A percentile compares a stretch with the other conserved stretches of the same genome.
Evolutionary conservation across 768 basidiomycete genomes (phyloP).

Genomic region (Calocybe cyanea): DNA sequence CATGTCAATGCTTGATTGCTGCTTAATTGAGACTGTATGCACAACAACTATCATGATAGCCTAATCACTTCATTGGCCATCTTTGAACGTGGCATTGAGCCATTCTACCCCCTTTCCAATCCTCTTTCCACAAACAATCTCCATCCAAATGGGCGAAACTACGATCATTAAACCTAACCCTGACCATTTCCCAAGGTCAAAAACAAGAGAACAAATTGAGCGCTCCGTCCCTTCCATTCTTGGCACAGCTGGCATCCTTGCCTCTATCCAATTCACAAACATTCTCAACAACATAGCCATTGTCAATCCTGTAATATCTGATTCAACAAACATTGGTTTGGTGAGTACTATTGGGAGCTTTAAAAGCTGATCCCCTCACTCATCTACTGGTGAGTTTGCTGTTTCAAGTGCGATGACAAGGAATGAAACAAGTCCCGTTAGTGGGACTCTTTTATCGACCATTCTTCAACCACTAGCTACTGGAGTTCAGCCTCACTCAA

Average conservation of each 20-base stretch:
- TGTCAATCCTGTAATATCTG: slow-evolving; percentile 45
- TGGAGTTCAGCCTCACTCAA: too few species aligned
- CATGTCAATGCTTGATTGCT: too few species aligned
- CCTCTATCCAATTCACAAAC: slow-evolving; percentile 37
- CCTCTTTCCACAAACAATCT: slow-evolving; percentile 5
- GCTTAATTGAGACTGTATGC: too few species aligned
- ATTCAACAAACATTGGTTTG: slow-evolving; percentile 43
- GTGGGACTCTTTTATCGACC: slow-evolving; percentile 43
- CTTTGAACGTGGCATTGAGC: slow-evolving; percentile 89
- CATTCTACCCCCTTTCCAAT: slow-evolving; percentile 37
- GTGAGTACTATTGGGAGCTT: slow-evolving; percentile 69
- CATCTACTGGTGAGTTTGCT: slow-evolving; percentile 38
- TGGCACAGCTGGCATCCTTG: slow-evolving; percentile 73
- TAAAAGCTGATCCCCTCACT: slow-evolving; percentile 65
- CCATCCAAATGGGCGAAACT: too few species aligned
- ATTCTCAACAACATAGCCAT: slow-evolving; percentile 63
- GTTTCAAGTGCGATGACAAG: slow-evolving; percentile 1
- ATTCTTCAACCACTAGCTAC: slow-evolving; percentile 35
- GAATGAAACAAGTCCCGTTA: neutral
- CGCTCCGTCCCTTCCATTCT: slow-evolving; percentile 82
- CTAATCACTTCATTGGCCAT: slow-evolving; percentile 91
- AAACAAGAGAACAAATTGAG: slow-evolving; percentile 71
- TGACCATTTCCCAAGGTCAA: slow-evolving; percentile 69
- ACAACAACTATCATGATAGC: too few species aligned
- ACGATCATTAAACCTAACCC: slow-evolving; percentile 61